phyloP scores from a whole-genome alignment of 257 asterid species.

The Datura wrightii region DNA sequence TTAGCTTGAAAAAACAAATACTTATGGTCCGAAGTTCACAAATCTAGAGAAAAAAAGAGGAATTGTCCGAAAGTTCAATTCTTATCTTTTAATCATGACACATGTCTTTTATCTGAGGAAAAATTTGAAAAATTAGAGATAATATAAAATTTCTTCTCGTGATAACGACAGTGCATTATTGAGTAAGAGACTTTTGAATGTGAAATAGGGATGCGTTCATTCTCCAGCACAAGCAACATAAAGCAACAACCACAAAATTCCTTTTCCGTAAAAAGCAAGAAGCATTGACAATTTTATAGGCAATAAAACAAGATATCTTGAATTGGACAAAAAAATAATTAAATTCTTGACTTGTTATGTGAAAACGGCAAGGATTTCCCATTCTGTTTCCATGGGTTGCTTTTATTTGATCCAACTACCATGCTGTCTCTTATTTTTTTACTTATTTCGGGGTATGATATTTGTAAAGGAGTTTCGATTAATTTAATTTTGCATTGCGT shows the following conservation, averaged over 20 bases:
- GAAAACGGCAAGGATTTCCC: background rate
- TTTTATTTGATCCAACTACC: background rate
- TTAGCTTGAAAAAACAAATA: no score
- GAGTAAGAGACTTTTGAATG: background rate
- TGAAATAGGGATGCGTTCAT: background rate
- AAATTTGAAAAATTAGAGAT: no score
- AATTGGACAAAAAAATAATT: background rate
- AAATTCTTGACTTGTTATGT: background rate
- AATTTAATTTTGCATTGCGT: no score
- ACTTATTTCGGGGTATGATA: no score
- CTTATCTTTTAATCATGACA: no score
- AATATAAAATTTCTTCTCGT: no score
- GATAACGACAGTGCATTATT: background rate
- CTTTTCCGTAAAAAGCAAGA: background rate
- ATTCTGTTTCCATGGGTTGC: background rate
- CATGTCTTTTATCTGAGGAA: no score
- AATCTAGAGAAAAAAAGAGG: no score
- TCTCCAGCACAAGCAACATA: background rate
- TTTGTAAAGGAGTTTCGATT: no score
- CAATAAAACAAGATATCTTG: background rate
- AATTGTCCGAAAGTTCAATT: no score
- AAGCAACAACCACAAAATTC: background rate
- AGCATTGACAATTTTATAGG: background rate
- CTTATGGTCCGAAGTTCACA: no score
- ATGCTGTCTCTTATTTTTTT: background rate